These are phyloP conservation scores for Aspergillus pseudoterreus DNA, from an alignment of 2,329 filamentous ascomycete genomes.

Conservation along the genomic window DNA sequence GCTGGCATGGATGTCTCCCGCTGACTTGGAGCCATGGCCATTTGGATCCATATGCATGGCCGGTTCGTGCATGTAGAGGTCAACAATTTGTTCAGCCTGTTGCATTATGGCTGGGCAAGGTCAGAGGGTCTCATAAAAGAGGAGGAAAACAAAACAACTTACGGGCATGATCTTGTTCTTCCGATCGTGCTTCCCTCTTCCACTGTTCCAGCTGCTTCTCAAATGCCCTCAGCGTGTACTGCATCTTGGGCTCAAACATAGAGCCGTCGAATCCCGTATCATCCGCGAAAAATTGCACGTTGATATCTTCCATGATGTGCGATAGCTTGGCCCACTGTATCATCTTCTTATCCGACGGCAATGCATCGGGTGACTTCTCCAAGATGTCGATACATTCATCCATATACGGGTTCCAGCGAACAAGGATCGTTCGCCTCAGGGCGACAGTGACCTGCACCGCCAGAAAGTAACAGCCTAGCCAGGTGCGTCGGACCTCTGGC, in stretches of 20 bases:
- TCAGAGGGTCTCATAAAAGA: conserved; percentile 5
- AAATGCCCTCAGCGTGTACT: conserved; percentile 62
- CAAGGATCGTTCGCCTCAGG: conserved; percentile 54
- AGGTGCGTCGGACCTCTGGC: conserved; percentile 56
- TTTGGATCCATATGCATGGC: conserved; percentile 63
- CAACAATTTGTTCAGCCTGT: conserved; percentile 63
- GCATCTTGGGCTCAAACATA: conserved; percentile 60
- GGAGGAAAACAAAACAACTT: conserved; percentile 29
- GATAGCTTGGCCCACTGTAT: conserved; percentile 58
- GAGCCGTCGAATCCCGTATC: conserved; percentile 53
- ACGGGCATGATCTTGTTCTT: conserved; percentile 47
- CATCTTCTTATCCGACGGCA: conserved; percentile 54
- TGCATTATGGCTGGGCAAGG: conserved; percentile 52
- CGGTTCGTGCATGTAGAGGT: conserved; percentile 73
- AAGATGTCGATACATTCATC: conserved; percentile 59
- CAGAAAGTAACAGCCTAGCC: conserved; percentile 60
- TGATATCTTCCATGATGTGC: conserved; percentile 65
- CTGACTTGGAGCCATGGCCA: conserved; percentile 38
- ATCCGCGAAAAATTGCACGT: conserved; percentile 63
- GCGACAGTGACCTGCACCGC: conserved; percentile 58
- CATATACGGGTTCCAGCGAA: conserved; percentile 62
- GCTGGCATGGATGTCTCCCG: conserved; percentile 23
- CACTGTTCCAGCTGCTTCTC: conserved; percentile 63
- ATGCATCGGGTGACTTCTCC: conserved; percentile 53
- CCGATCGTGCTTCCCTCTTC: conserved; percentile 50